Conservation (phyloP, 768 basidiomycete genomes). For the Auriculariales sp. region DNA sequence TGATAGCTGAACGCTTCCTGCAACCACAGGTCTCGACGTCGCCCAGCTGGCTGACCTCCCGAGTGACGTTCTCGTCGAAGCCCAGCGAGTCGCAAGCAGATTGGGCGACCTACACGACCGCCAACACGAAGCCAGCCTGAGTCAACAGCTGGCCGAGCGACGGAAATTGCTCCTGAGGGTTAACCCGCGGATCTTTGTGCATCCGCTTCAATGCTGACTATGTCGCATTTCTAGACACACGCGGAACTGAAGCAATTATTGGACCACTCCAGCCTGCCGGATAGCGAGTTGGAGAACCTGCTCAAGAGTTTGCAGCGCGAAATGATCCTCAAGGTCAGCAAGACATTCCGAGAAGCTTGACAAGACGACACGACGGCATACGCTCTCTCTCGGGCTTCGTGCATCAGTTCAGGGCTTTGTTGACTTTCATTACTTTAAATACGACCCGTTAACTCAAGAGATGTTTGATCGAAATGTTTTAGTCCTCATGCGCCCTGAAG, state of each 20-base stretch:
- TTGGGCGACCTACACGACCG: conserved; percentile 44
- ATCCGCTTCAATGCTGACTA: background rate
- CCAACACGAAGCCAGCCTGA: conserved; percentile 46
- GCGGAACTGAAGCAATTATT: conserved; percentile 62
- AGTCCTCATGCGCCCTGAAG: no score
- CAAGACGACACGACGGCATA: no score
- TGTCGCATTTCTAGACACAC: conserved; percentile 33
- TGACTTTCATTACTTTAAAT: no score
- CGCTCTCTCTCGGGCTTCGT: no score
- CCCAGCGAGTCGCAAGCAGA: conserved; percentile 40
- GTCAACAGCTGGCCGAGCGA: conserved; percentile 39
- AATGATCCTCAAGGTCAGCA: conserved; percentile 31
- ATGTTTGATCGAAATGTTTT: no score
- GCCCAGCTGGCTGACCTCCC: conserved; percentile 83
- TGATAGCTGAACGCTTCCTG: background rate
- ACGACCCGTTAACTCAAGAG: no score
- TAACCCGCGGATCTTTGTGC: conserved; percentile 6
- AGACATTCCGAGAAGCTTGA: no score
- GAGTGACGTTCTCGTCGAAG: conserved; percentile 46
- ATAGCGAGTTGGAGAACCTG: conserved; percentile 51
- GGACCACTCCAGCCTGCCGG: conserved; percentile 59
- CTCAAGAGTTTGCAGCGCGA: conserved; percentile 57
- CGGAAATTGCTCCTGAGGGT: conserved; percentile 60
- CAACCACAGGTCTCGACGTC: conserved; percentile 63
- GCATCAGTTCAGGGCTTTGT: no score